A percentile compares a stretch with the other conserved stretches of the same genome.
Conservation (phyloP, 331 rosid species). For the Prunus yedoensis region DNA sequence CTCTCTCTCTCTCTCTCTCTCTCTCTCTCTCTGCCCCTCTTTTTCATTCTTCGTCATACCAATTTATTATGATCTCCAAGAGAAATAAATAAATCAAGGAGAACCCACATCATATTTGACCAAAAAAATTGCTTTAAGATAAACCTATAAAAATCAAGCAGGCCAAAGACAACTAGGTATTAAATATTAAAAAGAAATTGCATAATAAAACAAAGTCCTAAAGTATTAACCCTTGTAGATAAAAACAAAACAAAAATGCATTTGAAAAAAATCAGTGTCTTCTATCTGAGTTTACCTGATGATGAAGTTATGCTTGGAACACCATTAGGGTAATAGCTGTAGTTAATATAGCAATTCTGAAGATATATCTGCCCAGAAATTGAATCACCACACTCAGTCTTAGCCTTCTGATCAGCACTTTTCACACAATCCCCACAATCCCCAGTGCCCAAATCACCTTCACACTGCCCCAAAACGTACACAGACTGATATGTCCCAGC, state of each 20-base stretch:
- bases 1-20: background rate
- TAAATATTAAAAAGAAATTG: background rate
- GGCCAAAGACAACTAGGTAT: background rate
- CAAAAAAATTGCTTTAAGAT: background rate
- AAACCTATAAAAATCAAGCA: background rate
- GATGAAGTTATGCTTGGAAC: constrained; percentile 51
- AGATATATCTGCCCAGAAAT: constrained; percentile 78
- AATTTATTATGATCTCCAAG: background rate
- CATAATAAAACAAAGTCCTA: background rate
- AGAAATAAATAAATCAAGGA: background rate
- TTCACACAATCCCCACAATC: constrained; percentile 73
- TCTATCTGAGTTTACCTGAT: constrained; percentile 30
- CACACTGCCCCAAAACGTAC: constrained; percentile 87
- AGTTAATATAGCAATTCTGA: constrained; percentile 69
- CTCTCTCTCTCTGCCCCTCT: background rate
- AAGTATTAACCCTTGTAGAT: background rate
- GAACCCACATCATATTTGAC: background rate
- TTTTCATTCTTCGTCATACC: constrained; percentile 21
- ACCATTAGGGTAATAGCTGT: constrained; percentile 75
- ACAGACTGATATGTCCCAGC: constrained; percentile 64
- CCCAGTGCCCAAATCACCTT: constrained; percentile 55
- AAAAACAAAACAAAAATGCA: background rate
- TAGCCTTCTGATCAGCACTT: constrained; percentile 56
- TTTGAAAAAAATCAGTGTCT: background rate
- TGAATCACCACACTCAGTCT: constrained; percentile 50